A percentile compares a stretch with the other conserved stretches of the same genome.
Conservation (phyloP, 176 grass and related monocot species). For the Ananas comosus region DNA sequence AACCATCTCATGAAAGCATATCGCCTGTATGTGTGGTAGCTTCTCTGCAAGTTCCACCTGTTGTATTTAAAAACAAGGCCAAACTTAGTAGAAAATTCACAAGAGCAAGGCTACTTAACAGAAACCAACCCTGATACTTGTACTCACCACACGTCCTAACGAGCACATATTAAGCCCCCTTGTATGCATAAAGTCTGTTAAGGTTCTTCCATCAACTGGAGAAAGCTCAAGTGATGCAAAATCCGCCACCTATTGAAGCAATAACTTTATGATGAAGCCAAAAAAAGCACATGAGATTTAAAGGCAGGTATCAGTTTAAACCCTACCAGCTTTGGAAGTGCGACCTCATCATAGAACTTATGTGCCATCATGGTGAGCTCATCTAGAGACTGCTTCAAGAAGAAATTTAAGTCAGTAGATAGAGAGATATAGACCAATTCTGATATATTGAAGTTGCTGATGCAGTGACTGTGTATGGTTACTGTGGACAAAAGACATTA, state of each 20-base stretch:
- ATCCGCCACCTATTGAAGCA: conserved; percentile 68
- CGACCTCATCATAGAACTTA: conserved; percentile 79
- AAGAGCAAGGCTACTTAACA: conserved; percentile 6
- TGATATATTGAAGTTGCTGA: background rate
- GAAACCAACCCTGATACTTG: conserved; percentile 13
- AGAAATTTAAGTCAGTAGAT: conserved; percentile 9
- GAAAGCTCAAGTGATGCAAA: conserved; percentile 99
- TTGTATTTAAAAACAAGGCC: conserved; percentile 19
- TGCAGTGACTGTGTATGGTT: background rate
- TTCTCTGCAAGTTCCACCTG: conserved; percentile 87
- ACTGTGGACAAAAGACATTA: background rate
- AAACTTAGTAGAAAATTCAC: conserved; percentile 1
- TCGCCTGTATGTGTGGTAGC: conserved; percentile 95
- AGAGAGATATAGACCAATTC: background rate
- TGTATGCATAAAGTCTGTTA: conserved; percentile 99
- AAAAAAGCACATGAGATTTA: background rate
- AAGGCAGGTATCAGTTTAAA: conserved; percentile 14
- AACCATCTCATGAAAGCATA: conserved; percentile 99
- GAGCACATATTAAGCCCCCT: conserved; percentile 89
- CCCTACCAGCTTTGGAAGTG: conserved; percentile 92
- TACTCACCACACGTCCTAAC: conserved; percentile 72
- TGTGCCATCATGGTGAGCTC: conserved; percentile 85
- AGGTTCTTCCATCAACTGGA: conserved; percentile 94
- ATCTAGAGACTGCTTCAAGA: conserved; percentile 58
- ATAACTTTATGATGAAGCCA: background rate